Conservation (phyloP, 1,284 basidiomycete genomes). For the Cerrena zonata region DNA sequence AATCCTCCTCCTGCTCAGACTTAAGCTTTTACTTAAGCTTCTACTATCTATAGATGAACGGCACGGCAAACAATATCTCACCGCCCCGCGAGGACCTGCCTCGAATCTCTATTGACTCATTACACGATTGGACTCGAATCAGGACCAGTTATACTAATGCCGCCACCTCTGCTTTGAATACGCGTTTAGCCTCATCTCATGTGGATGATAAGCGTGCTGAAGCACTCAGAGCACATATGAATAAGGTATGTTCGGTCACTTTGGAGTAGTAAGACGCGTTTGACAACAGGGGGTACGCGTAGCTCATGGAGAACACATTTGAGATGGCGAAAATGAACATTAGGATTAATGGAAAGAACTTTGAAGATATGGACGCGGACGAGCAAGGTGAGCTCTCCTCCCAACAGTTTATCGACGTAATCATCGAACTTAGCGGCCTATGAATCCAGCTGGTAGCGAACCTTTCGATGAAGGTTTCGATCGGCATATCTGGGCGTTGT, state of each 20-base stretch:
- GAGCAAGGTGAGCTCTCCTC: slow-evolving; percentile 41
- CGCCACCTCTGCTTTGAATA: slow-evolving; percentile 39
- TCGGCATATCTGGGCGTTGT: slow-evolving; percentile 64
- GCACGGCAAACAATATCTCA: not conserved
- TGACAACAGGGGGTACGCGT: not conserved
- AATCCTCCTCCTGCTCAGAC: not conserved
- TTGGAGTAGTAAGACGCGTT: slow-evolving; percentile 1
- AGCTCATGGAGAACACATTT: slow-evolving; percentile 63
- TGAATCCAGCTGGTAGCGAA: slow-evolving; percentile 32
- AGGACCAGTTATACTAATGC: slow-evolving; percentile 44
- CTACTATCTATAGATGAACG: not conserved
- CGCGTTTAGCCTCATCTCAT: slow-evolving; percentile 32
- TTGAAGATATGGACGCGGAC: slow-evolving; percentile 56
- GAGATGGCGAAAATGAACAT: slow-evolving; percentile 64
- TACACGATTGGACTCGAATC: slow-evolving; percentile 58
- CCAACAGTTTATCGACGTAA: not conserved
- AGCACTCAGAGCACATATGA: slow-evolving; percentile 40
- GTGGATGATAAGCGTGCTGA: slow-evolving; percentile 33
- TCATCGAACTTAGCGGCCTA: slow-evolving; percentile 1
- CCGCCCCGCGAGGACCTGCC: slow-evolving; percentile 49
- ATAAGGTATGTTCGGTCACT: slow-evolving; percentile 35
- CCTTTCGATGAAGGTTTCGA: slow-evolving; percentile 78
- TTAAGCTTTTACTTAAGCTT: not conserved
- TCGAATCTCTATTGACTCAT: slow-evolving; percentile 57
- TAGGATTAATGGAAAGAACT: slow-evolving; percentile 73